These are phyloP conservation scores for Exophiala phaeomuriformis DNA, from an alignment of 2,329 filamentous ascomycete genomes.

Conservation along the genomic window DNA sequence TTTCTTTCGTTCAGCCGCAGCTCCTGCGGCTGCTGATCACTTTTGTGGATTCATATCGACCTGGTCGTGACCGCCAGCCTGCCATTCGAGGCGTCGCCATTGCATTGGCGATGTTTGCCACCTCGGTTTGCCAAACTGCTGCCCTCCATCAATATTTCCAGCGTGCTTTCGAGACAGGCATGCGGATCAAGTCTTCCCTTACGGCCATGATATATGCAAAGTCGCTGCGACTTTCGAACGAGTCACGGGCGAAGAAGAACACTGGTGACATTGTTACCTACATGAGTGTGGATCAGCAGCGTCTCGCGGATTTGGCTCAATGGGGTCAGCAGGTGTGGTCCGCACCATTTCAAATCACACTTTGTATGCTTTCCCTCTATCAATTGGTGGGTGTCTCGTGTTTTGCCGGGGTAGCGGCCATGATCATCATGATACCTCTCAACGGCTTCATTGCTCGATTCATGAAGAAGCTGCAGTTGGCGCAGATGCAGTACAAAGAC, in stretches of 20 bases:
- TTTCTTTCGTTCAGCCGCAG: slow-evolving; percentile 87
- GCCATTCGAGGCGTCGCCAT: slow-evolving; percentile 78
- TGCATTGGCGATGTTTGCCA: slow-evolving; percentile 82
- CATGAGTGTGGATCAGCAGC: slow-evolving; percentile 97
- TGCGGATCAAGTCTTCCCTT: slow-evolving; percentile 88
- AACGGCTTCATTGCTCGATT: slow-evolving; percentile 86
- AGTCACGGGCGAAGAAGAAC: slow-evolving; percentile 78
- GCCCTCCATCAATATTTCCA: slow-evolving; percentile 98
- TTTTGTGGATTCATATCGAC: slow-evolving; percentile 71
- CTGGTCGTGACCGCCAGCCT: slow-evolving; percentile 59
- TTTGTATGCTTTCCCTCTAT: slow-evolving; percentile 95
- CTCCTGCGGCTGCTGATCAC: slow-evolving; percentile 73
- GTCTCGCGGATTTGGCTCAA: slow-evolving; percentile 87
- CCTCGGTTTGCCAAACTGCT: slow-evolving; percentile 77
- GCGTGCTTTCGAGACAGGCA: slow-evolving; percentile 85
- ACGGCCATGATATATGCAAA: slow-evolving; percentile 91
- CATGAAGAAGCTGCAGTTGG: slow-evolving; percentile 91
- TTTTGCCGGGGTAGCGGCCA: slow-evolving; percentile 88
- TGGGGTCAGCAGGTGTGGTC: slow-evolving; percentile 96
- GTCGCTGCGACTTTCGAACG: slow-evolving; percentile 81
- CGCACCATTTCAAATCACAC: slow-evolving; percentile 87
- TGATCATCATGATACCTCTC: slow-evolving; percentile 95
- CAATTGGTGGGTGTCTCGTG: slow-evolving; percentile 91
- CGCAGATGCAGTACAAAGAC: slow-evolving; percentile 99
- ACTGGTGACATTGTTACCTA: slow-evolving; percentile 99